phyloP scores from a whole-genome alignment of 2,329 filamentous ascomycete genomes.

The Trichoderma oligosporum region DNA sequence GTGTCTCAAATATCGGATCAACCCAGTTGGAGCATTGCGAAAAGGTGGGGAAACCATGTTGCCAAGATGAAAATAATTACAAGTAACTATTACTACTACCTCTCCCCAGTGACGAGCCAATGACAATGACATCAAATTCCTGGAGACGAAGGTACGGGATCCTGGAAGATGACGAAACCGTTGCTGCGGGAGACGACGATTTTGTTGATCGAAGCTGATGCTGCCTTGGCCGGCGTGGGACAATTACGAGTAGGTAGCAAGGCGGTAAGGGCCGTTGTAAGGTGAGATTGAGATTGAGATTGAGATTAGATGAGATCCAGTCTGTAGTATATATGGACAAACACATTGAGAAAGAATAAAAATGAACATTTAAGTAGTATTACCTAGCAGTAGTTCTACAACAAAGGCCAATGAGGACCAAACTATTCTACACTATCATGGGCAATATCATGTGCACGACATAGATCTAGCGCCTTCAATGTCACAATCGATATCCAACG shows the following conservation, averaged over 20 bases:
- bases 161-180: not conserved
- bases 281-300: no score
- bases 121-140: not conserved
- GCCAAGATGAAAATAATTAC: no score
- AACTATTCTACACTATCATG: no score
- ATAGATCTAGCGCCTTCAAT: not conserved
- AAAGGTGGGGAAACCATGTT: constrained; percentile 1
- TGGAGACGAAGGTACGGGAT: not conserved
- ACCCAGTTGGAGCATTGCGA: not conserved
- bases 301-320: not conserved
- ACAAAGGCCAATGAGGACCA: no score
- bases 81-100: no score
- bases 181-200: not conserved
- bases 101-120: no score
- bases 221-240: not conserved
- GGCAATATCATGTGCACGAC: not conserved
- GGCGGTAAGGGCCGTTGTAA: not conserved
- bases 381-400: no score
- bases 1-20: not conserved
- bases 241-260: not conserved
- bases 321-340: no score
- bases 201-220: not conserved
- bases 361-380: no score
- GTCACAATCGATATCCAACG: not conserved
- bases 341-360: no score